Base-by-base conservation (phyloP, 2,329 filamentous ascomycete species). In the Lachnellula arida region DNA sequence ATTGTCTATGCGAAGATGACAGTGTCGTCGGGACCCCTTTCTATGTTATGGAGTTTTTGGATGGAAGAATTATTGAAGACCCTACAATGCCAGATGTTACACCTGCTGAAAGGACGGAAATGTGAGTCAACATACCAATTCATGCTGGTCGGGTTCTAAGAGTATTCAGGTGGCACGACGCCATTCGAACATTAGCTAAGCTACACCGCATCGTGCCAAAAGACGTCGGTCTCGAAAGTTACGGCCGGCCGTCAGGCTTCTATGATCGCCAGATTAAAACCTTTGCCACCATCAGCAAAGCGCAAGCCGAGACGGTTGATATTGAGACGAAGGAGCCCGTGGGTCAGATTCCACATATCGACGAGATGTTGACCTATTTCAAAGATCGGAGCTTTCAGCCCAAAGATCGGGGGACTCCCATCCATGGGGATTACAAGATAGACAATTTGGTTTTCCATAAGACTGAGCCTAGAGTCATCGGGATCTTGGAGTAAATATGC, bases 371-470 rank as follows among this genome's bases (percentile, higher is more conserved):
- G 44, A 72, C 71, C 1, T 96, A 94, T 74, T 96, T 97, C 72
- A 78, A 76, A 49, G 80, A 92, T 66, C 77, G 82, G 62, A 72
- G 71, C 55, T 79, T 78, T 49, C 90, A 93, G 73, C 93, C 93
- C 1, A 76, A 79, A 59, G 93, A 97, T 70, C 79, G 89, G 59
- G 85, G 81, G 22, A 87, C 86, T 4, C 81, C 97, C 60, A 86
- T 97, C 32, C 94, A 97, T 68, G 94, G 94, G 37, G 94, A 99
- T 72, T 99, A 93, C 78, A 99, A 97, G 77, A 96, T 93, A 67
- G 89, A 94, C 71, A 94, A 94, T 66, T 72, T 93, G 62, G 85
- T 94, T 42, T 99, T 96, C 72, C 90, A 97, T 76, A 88, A 89
- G 74, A 92, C 89, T 0, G 88, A 93, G 71, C 85, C 92, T 5